Conservation (phyloP, 768 basidiomycete species). For the Mycena chlorophos region DNA sequence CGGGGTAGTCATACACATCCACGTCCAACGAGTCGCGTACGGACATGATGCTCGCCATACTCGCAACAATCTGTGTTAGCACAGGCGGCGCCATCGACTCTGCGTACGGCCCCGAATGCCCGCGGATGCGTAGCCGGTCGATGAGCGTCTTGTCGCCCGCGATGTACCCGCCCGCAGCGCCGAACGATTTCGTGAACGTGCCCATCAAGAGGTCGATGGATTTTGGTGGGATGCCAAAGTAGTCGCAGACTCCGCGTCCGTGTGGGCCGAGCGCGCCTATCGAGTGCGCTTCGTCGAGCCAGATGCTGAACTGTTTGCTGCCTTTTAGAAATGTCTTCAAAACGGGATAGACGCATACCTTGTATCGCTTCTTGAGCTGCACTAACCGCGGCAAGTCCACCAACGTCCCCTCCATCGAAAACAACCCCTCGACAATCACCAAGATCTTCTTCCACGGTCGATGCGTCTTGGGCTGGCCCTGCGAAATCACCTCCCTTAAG, state of each 20-base stretch:
- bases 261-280: conserved; percentile 87
- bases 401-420: conserved; percentile 97
- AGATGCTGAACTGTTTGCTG: conserved; percentile 84
- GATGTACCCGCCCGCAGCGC: conserved; percentile 93
- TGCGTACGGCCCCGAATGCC: conserved; percentile 82
- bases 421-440: conserved; percentile 90
- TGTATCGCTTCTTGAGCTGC: conserved; percentile 91
- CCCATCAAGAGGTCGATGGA: conserved; percentile 95
- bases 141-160: conserved; percentile 80
- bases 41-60: conserved; percentile 98
- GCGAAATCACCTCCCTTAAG: conserved; percentile 88
- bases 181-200: conserved; percentile 95
- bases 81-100: conserved; percentile 92
- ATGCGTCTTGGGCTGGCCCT: conserved; percentile 96
- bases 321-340: neutral
- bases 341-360: conserved; percentile 52
- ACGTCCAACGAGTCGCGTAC: conserved; percentile 49
- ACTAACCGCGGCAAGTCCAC: conserved; percentile 80
- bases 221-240: conserved; percentile 82
- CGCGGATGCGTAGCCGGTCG: conserved; percentile 75
- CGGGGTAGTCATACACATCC: too few relatives aligned
- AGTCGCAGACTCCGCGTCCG: conserved; percentile 94
- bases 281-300: conserved; percentile 89
- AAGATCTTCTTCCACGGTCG: conserved; percentile 99
- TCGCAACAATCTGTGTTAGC: conserved; percentile 85